phyloP scores from a whole-genome alignment of 352 stramenopile species.

The Poterioochromonas sp. region DNA sequence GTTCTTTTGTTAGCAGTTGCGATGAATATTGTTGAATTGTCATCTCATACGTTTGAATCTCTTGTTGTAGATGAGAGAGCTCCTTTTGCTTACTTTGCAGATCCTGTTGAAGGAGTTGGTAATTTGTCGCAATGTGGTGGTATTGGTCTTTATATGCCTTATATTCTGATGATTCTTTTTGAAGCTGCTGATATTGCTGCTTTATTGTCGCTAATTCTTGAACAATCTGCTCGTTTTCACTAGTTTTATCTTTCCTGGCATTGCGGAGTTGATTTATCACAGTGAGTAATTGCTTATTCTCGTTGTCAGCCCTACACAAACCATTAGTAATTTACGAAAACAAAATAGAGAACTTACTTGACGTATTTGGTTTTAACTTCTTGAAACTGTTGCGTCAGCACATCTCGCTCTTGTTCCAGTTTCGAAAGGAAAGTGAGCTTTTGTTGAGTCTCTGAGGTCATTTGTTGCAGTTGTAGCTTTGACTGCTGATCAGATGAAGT shows the following conservation, averaged over 20 bases:
- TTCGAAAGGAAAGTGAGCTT: too few species aligned
- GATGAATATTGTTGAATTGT: not conserved
- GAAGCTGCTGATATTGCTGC: not conserved
- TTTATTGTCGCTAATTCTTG: not conserved
- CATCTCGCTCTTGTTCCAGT: too few species aligned
- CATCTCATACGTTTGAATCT: not conserved
- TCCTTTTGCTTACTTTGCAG: not conserved
- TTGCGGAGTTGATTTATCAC: not conserved
- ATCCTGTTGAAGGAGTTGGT: not conserved
- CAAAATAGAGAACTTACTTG: not conserved
- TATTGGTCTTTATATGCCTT: not conserved
- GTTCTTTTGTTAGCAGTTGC: not conserved
- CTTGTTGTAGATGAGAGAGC: not conserved
- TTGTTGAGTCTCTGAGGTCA: too few species aligned
- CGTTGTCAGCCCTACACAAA: conserved; percentile 3
- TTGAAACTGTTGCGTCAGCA: not conserved
- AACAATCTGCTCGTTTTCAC: not conserved
- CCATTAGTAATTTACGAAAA: not conserved
- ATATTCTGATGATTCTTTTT: not conserved
- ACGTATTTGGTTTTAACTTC: not conserved
- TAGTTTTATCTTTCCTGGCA: not conserved
- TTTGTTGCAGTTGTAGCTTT: too few species aligned
- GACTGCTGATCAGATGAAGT: too few species aligned
- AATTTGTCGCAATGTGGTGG: not conserved
- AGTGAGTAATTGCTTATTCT: conserved; percentile 2